Evolutionary conservation across 1,284 basidiomycete genomes (phyloP).

Genomic region (Phylloboletellus chloephorus): DNA sequence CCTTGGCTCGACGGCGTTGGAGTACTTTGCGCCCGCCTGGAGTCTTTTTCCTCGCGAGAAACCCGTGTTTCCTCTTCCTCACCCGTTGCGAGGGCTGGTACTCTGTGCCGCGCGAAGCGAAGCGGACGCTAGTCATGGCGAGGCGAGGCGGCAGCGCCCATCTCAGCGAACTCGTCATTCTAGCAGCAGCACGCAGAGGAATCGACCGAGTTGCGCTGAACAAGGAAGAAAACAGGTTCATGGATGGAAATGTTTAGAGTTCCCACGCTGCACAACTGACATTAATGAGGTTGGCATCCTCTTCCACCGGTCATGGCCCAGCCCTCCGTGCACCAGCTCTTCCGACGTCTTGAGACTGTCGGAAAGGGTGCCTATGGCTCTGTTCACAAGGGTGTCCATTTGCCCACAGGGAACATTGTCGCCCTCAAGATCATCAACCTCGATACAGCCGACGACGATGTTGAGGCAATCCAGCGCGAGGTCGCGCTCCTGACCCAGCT

Average conservation of each 20-base stretch:
- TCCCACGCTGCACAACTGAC: conserved; percentile 18
- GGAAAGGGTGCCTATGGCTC: conserved; percentile 96
- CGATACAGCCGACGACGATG: conserved; percentile 95
- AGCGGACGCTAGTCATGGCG: conserved; percentile 24
- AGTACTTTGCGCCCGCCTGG: conserved; percentile 31
- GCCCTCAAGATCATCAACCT: conserved; percentile 98
- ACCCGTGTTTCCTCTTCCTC: conserved; percentile 30
- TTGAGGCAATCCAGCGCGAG: conserved; percentile 94
- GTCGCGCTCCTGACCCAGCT: conserved; percentile 90
- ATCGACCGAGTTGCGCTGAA: conserved; percentile 24
- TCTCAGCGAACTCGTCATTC: conserved; percentile 17
- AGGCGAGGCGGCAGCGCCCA: conserved; percentile 24
- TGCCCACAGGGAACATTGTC: conserved; percentile 80
- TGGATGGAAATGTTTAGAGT: conserved; percentile 6
- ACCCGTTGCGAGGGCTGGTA: conserved; percentile 34
- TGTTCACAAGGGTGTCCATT: conserved; percentile 89
- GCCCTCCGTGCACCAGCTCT: conserved; percentile 53
- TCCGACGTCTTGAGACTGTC: conserved; percentile 68
- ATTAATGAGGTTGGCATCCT: not conserved
- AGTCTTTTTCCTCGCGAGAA: conserved; percentile 32
- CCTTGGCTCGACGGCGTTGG: conserved; percentile 37
- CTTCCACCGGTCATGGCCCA: conserved; percentile 33
- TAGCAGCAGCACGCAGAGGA: conserved; percentile 13
- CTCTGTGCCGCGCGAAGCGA: conserved; percentile 34
- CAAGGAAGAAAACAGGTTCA: conserved; percentile 21